Base-by-base conservation (phyloP, 2,329 filamentous ascomycete species). In the Talaromyces sp. region DNA sequence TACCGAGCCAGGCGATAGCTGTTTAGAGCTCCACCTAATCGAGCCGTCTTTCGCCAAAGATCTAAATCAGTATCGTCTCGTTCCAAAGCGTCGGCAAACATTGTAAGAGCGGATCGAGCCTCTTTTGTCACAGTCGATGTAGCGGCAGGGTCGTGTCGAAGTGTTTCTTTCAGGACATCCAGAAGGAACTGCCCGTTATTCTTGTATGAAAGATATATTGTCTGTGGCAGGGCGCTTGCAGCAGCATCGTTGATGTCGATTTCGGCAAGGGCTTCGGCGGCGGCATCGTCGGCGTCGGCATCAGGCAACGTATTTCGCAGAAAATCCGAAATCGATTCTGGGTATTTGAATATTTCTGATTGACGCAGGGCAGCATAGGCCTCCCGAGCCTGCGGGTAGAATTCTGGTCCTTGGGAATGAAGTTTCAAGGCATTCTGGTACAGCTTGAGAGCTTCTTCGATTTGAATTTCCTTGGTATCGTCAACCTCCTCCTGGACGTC, bases 381-480 rank as follows among this genome's bases (percentile, higher is more conserved):
- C 56, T 87, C 84, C 50, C 84, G 82, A 21, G 96, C 93, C 70
- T 91, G 87, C 54, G 86, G 77, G 72, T 91, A 95, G 58, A 86
- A 90, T 19, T 79, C 79, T 0, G 90, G 86, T 1, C 95, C 93
- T 76, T 96, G 91, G 1, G 93, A 89, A 72, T 99, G 95, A 66
- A 93, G 86, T 74, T 93, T 96, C 61, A 99, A 80, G 53, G 95
- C 95, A 67, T 83, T 88, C 71, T 98, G 93, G 73, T 97, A 99
- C 38, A 93, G 85, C 77, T 97, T 98, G 64, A 99, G 81, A 54
- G 95, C 93, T 78, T 99, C 95, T 70, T 99, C 95, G 70, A 98
- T 93, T 82, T 96, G 93, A 57, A 99, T 87, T 75, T 98, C 93
- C 73, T 93, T 95, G 35, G 93, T 96, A 69, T 95, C 92, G 73